phyloP scores from a whole-genome alignment of 1,284 basidiomycete species.

The Austroboletus niveus region DNA sequence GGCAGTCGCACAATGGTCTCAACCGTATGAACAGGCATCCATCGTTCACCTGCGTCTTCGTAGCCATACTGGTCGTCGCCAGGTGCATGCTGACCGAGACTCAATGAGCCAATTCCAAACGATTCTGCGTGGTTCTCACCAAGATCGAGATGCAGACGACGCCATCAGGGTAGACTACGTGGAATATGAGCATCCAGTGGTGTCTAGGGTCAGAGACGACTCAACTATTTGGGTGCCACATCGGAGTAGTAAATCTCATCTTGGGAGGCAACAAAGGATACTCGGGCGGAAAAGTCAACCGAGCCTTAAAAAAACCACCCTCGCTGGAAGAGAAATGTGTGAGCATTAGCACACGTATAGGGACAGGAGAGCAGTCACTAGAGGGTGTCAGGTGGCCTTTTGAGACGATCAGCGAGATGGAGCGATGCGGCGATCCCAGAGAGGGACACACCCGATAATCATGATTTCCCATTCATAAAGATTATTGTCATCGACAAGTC shows the following conservation, averaged over 20 bases:
- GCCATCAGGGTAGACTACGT: conserved; percentile 84
- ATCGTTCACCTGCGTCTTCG: conserved; percentile 96
- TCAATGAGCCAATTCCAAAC: conserved; percentile 2
- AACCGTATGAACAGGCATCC: conserved; percentile 96
- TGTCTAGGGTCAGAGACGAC: conserved; percentile 21
- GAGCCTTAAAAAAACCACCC: conserved; percentile 89
- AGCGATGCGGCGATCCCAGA: not conserved
- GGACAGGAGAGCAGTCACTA: conserved; percentile 59
- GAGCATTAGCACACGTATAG: not conserved
- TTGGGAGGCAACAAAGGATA: conserved; percentile 92
- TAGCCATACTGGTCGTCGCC: conserved; percentile 98
- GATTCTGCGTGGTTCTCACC: conserved; percentile 45
- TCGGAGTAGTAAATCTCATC: conserved; percentile 93
- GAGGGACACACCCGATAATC: conserved; percentile 77
- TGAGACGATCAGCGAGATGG: conserved; percentile 20
- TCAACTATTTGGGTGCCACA: conserved; percentile 99
- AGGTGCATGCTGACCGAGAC: conserved; percentile 74
- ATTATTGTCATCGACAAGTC: conserved; percentile 91
- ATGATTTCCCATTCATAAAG: conserved; percentile 93
- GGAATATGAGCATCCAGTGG: conserved; percentile 8
- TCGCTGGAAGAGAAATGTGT: conserved; percentile 55
- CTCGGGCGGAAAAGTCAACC: conserved; percentile 84
- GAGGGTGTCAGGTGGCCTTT: conserved; percentile 83
- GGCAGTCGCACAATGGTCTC: conserved; percentile 88
- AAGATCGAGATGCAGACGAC: conserved; percentile 96